Conservation (phyloP, 1,284 basidiomycete genomes). For the Marasmius oreades region DNA sequence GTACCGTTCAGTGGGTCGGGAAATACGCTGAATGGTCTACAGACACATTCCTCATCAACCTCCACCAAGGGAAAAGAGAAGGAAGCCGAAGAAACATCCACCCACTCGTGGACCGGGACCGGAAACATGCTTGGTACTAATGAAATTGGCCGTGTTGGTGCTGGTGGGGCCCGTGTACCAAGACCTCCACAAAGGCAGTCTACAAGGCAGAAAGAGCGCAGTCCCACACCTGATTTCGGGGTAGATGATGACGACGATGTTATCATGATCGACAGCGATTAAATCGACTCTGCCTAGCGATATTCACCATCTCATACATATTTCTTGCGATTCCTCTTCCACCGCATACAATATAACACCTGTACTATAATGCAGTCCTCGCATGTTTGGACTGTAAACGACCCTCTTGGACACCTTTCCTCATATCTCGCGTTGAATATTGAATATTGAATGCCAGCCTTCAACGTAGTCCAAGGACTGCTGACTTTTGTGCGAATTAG, state of each 20-base stretch:
- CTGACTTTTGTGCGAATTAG: too few relatives aligned
- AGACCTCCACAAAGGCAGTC: slow-evolving; percentile 35
- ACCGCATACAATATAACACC: too few relatives aligned
- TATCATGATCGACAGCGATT: slow-evolving; percentile 76
- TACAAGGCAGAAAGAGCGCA: slow-evolving; percentile 39
- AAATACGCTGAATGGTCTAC: slow-evolving; percentile 48
- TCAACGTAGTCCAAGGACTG: too few relatives aligned
- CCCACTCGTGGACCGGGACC: slow-evolving; percentile 46
- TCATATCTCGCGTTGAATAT: too few relatives aligned
- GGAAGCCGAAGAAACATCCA: slow-evolving; percentile 30
- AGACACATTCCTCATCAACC: slow-evolving; percentile 26
- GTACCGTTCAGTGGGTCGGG: slow-evolving; percentile 49
- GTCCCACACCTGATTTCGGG: slow-evolving; percentile 57
- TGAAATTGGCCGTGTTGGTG: slow-evolving; percentile 41
- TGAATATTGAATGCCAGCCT: too few relatives aligned
- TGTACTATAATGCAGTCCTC: too few relatives aligned
- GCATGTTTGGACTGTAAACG: too few relatives aligned
- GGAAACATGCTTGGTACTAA: slow-evolving; percentile 54
- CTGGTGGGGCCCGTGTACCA: slow-evolving; percentile 50
- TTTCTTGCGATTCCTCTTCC: too few relatives aligned
- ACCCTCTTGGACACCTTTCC: too few relatives aligned
- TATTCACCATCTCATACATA: background rate
- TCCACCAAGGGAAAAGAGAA: slow-evolving; percentile 53
- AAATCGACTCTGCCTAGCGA: background rate
- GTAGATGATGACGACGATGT: slow-evolving; percentile 72